These are phyloP conservation scores for Chaetomiaceae sp. DNA, from an alignment of 2,329 filamentous ascomycete species.

Conservation along the genomic window DNA sequence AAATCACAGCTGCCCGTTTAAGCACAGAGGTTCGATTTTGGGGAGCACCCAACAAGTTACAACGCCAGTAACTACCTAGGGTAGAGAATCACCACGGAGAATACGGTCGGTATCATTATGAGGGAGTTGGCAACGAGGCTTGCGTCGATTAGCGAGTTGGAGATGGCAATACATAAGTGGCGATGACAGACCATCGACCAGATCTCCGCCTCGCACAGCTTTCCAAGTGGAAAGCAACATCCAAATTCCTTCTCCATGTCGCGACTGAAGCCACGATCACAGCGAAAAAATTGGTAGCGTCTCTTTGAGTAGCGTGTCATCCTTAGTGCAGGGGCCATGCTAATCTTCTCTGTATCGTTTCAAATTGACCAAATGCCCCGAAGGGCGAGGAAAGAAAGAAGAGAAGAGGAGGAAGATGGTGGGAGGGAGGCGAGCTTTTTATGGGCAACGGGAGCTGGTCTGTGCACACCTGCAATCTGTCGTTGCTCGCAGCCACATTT, in stretches of 20 bases:
- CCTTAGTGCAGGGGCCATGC: conserved; percentile 87
- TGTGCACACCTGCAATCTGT: conserved; percentile 22
- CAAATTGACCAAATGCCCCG: conserved; percentile 31
- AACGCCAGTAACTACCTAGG: too few species aligned
- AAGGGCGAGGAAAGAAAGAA: conserved; percentile 26
- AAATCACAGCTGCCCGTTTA: too few species aligned
- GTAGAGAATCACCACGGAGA: too few species aligned
- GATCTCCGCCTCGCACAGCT: too few species aligned
- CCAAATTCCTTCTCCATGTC: conserved; percentile 25
- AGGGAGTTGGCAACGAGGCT: too few species aligned
- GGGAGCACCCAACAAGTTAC: too few species aligned
- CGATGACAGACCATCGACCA: too few species aligned
- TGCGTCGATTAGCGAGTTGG: too few species aligned
- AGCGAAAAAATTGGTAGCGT: conserved; percentile 63
- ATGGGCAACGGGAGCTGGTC: conserved; percentile 13
- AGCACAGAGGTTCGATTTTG: too few species aligned
- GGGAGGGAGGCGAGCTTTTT: conserved; percentile 2
- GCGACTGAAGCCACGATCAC: conserved; percentile 20
- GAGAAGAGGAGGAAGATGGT: conserved; percentile 15
- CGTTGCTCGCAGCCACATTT: conserved; percentile 5
- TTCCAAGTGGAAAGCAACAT: not conserved
- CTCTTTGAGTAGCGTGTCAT: conserved; percentile 76
- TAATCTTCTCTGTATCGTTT: conserved; percentile 65
- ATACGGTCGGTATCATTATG: too few species aligned
- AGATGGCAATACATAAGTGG: too few species aligned